A percentile compares a stretch with the other conserved stretches of the same genome.
phyloP scores from a whole-genome alignment of 2,329 filamentous ascomycete genomes.

The Fusarium pseudocircinatum region DNA sequence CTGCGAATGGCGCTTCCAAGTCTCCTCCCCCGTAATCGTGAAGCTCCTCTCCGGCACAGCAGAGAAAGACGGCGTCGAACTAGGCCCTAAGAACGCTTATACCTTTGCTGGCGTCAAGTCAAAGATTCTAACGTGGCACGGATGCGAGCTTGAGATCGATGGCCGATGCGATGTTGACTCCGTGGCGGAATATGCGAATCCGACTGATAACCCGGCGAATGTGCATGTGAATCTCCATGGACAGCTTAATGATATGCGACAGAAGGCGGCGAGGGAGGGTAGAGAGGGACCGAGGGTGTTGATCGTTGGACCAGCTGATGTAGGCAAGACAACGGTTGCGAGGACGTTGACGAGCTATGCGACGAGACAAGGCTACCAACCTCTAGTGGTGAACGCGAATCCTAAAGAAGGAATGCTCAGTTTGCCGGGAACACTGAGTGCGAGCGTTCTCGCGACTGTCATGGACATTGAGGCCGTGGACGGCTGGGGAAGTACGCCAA shows the following conservation, averaged over 20 bases:
- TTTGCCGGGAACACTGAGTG: conserved; percentile 83
- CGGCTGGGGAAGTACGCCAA: conserved; percentile 90
- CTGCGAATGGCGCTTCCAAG: conserved; percentile 83
- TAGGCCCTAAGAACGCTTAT: conserved; percentile 83
- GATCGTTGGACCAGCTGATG: conserved; percentile 79
- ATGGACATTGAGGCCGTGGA: conserved; percentile 83
- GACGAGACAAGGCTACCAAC: conserved; percentile 76
- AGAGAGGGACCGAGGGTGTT: conserved; percentile 81
- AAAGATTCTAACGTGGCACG: conserved; percentile 91
- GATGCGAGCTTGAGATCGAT: conserved; percentile 83
- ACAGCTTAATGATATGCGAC: conserved; percentile 78
- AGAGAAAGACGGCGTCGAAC: conserved; percentile 94
- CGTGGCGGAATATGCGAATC: conserved; percentile 69
- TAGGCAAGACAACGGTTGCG: conserved; percentile 84
- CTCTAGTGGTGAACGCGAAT: conserved; percentile 86
- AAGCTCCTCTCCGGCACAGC: conserved; percentile 83
- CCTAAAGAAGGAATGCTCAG: conserved; percentile 81
- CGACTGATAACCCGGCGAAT: conserved; percentile 83
- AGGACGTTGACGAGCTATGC: conserved; percentile 84
- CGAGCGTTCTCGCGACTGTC: conserved; percentile 85
- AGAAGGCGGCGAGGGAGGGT: conserved; percentile 61
- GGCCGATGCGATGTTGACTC: conserved; percentile 65
- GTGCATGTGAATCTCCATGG: conserved; percentile 89
- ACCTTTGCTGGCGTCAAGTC: conserved; percentile 83
- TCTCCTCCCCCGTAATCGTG: conserved; percentile 60